Evolutionary conservation across 768 basidiomycete species (phyloP), one percentile per base, ranked within the genome.

Genomic region (Hericium coralloides): DNA sequence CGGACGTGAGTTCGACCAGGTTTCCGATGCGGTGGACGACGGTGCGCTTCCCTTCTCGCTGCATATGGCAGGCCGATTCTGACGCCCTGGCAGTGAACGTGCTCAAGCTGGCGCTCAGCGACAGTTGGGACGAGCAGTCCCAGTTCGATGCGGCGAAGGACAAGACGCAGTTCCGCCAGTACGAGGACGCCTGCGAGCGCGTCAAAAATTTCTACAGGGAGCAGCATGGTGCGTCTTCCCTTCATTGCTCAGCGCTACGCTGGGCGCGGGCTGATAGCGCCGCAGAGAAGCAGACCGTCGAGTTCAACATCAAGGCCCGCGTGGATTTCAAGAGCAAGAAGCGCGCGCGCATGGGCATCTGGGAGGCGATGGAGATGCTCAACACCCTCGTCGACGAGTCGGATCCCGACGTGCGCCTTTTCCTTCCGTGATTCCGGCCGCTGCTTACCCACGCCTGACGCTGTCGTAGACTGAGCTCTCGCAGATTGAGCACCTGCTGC

Each of bases 401-500:
- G 8, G 93, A 95, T 70, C 93, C 93, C 54, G 93, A 92, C 65
- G 89, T 89, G 57, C 49, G 73, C 63, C 51, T 48, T 36, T 26
- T 12, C 59, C 22, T 43, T 51, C 45, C 26, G 38, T 45, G 45
- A 41, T 2, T 4, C 18, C 43, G 7, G 8, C 43, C 9, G 10
- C 5, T 45, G n/a, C 41, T 43, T 17, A 22, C 36, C 14, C 48
- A n/a, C n/a, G n/a, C 17, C 18, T 48, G 17, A 31, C 38, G 52
- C 37, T 18, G 53, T 51, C 62, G 8, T 66, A 90, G 88, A 89
- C 88, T 2, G 76, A 73, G 60, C 70, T 89, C 26, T 84, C 89
- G 38, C 92, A 95, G 72, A 93, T 95, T 36, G 89, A 93, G 63
- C 93, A 95, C 67, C 77, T 95, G 3, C 77, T 95, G 1, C 93